Percentiles rank a stretch among this genome's conserved stretches.
Evolutionary conservation across 441 rosid species (phyloP).

Genomic region (Pelargonium fulgidum): DNA sequence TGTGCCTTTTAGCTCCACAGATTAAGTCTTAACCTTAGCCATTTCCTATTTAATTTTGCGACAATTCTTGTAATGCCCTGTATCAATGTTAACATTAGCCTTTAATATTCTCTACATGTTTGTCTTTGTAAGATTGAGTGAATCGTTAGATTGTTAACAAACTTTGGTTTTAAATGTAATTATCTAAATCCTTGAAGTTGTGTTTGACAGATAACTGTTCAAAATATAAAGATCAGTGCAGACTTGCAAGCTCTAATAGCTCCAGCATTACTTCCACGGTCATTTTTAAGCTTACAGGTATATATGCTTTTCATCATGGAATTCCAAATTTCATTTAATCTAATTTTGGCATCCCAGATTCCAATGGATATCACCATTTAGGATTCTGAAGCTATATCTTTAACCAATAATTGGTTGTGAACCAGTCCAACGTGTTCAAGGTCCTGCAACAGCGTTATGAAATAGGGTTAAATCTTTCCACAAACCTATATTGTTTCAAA

Average conservation of each 20-base stretch:
- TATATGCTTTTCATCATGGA: not conserved
- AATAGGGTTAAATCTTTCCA: too few relatives aligned
- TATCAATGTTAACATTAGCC: too few relatives aligned
- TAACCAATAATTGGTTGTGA: slow-evolving; percentile 1
- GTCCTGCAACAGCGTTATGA: not conserved
- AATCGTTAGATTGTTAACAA: not conserved
- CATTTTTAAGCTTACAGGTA: slow-evolving; percentile 76
- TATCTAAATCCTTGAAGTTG: slow-evolving; percentile 13
- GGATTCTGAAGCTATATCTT: slow-evolving; percentile 12
- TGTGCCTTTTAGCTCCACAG: too few relatives aligned
- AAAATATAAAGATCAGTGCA: slow-evolving; percentile 69
- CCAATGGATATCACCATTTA: not conserved
- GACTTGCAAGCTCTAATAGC: slow-evolving; percentile 73
- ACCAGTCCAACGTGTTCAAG: not conserved
- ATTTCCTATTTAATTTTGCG: too few relatives aligned
- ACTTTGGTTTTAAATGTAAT: not conserved
- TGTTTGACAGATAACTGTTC: slow-evolving; percentile 56
- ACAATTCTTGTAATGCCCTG: too few relatives aligned
- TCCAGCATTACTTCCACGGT: slow-evolving; percentile 82
- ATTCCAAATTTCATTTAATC: not conserved
- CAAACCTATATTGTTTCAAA: too few relatives aligned
- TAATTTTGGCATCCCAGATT: not conserved
- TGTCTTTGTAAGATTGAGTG: not conserved
- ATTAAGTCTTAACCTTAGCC: too few relatives aligned
- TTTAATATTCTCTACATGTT: not conserved